Base-by-base conservation (phyloP, 1,284 basidiomycete species). In the Pyrrhoderma lamaoense region DNA sequence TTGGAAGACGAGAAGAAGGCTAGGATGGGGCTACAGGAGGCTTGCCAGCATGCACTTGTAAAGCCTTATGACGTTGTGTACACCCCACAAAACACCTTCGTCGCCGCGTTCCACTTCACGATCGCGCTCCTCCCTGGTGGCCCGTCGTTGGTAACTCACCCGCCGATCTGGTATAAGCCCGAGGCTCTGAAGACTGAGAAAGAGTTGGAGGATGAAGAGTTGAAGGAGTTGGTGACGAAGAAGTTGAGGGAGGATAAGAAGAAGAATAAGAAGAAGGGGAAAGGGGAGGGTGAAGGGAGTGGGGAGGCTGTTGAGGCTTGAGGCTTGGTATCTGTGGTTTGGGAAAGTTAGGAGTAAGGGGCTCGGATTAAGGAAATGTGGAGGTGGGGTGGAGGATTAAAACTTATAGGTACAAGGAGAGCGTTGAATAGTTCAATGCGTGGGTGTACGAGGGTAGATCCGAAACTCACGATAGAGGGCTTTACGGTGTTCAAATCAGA, bases 1-100 rank as follows among this genome's bases (percentile, higher is more conserved):
- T 77, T 99, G 56, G 95, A 97, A 56, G 94, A 99, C 64, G 93
- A 97, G 76, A 93, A 94, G 71, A 82, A 90, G 52, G 88, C 93
- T 19, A 84, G 93, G 50, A 86, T 99, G 79, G 95, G 95, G 61
- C 79, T 99, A 34, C 88, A 92, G 68, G 95, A 99, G 73, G 94
- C 94, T 54, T 90, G 93, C 42, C 86, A 94, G 66, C 95, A 99
- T 69, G 82, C 80, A 64, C 75, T 95, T 18, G 79, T 95, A 55
- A 91, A 90, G 67, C 88, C 89, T 37, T 94, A 93, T 68, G 89
- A 94, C 66, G 86, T 94, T 55, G 74, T 89, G 88, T 89, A 86
- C 70, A 91, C 91, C 4, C 86, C 88, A 37, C 60, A 80, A 21
- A 83, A 79, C 60, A 89, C 89, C 3, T 79, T 85, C 56, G 92